Base-by-base conservation (phyloP, 805 yeast species). In the Maudiozyma serrabonitensis region DNA sequence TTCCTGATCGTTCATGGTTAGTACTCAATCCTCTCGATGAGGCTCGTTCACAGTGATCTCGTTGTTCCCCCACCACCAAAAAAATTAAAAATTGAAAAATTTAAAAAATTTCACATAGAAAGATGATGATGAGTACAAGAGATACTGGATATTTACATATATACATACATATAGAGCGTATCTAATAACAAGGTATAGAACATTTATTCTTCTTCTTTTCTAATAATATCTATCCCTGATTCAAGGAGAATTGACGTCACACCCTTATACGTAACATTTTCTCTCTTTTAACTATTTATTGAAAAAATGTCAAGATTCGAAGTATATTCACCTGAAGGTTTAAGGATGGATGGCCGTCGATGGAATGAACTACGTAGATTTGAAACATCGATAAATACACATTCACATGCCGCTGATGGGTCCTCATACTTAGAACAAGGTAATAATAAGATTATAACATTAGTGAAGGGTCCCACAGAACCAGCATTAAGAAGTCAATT, bases 371-470 rank as follows among this genome's bases (percentile, higher is more conserved):
- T 90, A 42, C 81, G 98, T 46, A 75, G 82, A 31, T 87, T 93
- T 60, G 79, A 79, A 38, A 86, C 95, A 62, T 77, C 80, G 18
- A 80, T 87, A 48, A 88, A 88, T 60, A 89, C 98, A 1, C 97
- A 90, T 60, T 88, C 96, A 6, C 79, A 76, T 56, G 78, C 90
- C 0, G 76, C 93, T 2, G 97, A 91, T 67, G 99, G 98, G 6
- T 90, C 97, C 1, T 81, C 97, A 2, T 84, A 83, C 56, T 81
- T 93, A 19, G 93, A 90, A 65, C 95, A 85, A 68, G 99, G 99
- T 31, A 87, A 87, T 55, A 81, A 96, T 43, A 87, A 88, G 64
- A 85, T 89, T 21, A 77, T 89, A 28, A 87, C 96, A 56, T 75
- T 82, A 56, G 88, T 91, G 2, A 78, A 79, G 52, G 99, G 99